Evolutionary conservation across 192 early-diverging fungal genomes (phyloP), one percentile per base, ranked within the genome.

Genomic region (Pilaira anomala): DNA sequence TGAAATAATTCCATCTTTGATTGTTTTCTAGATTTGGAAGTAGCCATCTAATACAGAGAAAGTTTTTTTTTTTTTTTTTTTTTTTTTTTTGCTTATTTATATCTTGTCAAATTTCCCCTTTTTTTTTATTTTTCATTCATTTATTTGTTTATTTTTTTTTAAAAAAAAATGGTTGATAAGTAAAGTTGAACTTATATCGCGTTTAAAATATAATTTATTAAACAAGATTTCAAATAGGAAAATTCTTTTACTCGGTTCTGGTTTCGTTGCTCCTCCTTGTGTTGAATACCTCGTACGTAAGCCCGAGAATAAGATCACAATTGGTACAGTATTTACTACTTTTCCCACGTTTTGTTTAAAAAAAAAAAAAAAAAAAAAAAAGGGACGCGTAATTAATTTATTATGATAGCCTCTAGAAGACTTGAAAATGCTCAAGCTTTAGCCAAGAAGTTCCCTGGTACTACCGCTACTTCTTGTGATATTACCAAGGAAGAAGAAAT

Each of bases 191-290:
- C 11, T 14, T 26, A 30, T 33, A 2, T 13, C 0, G 33, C 5
- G n/a, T 18, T 24, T 29, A 9, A 0, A 25, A 6, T 4, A 30
- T 14, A 26, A 14, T 52, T 5, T 19, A n/a, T 49, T 8, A n/a
- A n/a, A 25, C 19, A 24, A 51, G n/a, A n/a, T 18, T 19, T 46
- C 13, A 13, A 46, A 46, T 46, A 46, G 44, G 44, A 91, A 89
- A 59, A 94, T 99, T 74, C 85, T 99, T 64, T 88, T 99, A 25
- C 88, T 99, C 60, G 97, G 97, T 50, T 90, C 93, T 36, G 97
- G 97, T 59, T 99, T 92, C 75, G 97, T 99, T 48, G 96, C 97
- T 66, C 92, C 89, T 66, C 97, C 97, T 36, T 90, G 91, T 70
- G 87, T 91, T 55, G 87, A 93, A 66, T 97, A 95, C 78, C 86